Base-by-base conservation (phyloP, 164 flowering plant species). In the Cinnamomum chago region DNA sequence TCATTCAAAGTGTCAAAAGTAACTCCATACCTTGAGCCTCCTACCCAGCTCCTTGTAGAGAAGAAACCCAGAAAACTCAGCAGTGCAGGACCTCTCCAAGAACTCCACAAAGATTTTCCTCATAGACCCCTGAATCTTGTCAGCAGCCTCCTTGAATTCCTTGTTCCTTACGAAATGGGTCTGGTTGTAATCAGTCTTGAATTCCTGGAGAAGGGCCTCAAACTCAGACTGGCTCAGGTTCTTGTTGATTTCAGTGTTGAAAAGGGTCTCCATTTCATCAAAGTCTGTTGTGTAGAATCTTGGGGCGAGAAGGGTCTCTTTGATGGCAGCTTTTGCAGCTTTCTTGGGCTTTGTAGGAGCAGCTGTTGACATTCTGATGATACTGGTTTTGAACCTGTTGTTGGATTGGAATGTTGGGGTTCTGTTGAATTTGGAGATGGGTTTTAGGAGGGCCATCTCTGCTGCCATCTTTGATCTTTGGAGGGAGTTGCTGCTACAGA, bases 211-310 rank as follows among this genome's bases (percentile, higher is more conserved):
- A 82, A 95, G 79, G 0, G 99, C 97, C 74, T 87, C 93, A 52
- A 95, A 95, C 84, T 95, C 99, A 17, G 79, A 72, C 81, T 88
- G 80, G 78, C 93, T 92, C 67, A 95, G 75, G 72, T 93, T 89
- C 92, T 89, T 90, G 88, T 93, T 95, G 80, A 92, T 93, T 81
- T 93, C 92, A 5, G 92, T 82, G 85, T 95, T 95, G 90, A 95
- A 95, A 13, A 93, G 92, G 50, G 76, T 79, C 88, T 95, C 99
- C 99, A 95, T 95, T 75, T 93, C 99, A 66, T 95, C 98, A 68
- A 95, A 95, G 62, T 95, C 99, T 0, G 98, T 95, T 65, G 99
- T 95, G 92, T 95, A 95, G 70, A 95, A 95, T 83, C 98, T 89
- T 10, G 99, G 99, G 1, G 98, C 79, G 74, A 95, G 79, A 2